Conservation (phyloP, 495 filamentous ascomycete genomes). For the Cenococcum geophilum region DNA sequence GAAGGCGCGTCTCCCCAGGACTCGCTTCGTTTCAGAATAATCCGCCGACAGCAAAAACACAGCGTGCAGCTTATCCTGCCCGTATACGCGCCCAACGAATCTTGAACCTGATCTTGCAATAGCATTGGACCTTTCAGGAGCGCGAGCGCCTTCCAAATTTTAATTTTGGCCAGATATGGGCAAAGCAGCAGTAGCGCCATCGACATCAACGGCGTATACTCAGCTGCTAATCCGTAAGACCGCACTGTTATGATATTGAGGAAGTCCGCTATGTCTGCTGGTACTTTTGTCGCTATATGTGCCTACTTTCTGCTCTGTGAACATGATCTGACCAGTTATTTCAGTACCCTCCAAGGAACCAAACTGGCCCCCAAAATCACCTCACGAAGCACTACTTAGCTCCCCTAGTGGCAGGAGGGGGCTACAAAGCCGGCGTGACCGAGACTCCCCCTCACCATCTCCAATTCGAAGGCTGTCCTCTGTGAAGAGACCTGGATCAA, state of each 20-base stretch:
- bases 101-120: not conserved
- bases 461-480: conserved; percentile 45
- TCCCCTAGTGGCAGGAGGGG: conserved; percentile 73
- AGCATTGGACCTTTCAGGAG: not conserved
- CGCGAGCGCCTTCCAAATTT: not conserved
- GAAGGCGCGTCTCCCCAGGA: not conserved
- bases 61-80: not conserved
- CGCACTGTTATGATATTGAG: conserved; percentile 24
- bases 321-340: not conserved
- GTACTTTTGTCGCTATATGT: conserved; percentile 2
- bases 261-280: conserved; percentile 22
- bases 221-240: conserved; percentile 10
- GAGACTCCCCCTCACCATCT: conserved; percentile 41
- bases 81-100: not conserved
- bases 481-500: conserved; percentile 36
- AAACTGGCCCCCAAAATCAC: conserved; percentile 83
- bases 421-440: conserved; percentile 34
- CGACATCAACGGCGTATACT: conserved; percentile 1
- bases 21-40: not conserved
- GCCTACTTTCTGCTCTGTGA: not conserved
- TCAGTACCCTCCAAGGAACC: conserved; percentile 36
- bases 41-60: not conserved
- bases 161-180: conserved; percentile 16
- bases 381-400: conserved; percentile 73
- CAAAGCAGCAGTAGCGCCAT: not conserved